Evolutionary conservation across 306 rosid genomes (phyloP).

Genomic region (Spatholobus suberectus): DNA sequence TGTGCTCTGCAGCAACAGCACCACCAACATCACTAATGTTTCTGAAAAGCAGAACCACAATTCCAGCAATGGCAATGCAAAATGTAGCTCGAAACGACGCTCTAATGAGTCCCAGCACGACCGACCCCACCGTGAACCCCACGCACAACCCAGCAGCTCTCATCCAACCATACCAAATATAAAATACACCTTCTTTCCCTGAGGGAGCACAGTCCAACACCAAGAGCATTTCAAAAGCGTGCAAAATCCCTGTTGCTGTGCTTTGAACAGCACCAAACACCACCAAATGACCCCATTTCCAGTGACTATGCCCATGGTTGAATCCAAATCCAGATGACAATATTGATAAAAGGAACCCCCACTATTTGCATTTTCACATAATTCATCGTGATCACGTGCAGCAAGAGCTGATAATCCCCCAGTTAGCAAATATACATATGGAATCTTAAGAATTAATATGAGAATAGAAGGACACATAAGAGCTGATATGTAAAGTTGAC

Average conservation of each 20-base stretch:
- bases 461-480: too few species aligned
- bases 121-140: constrained; percentile 68
- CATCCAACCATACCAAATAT: constrained; percentile 73
- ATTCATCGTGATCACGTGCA: constrained; percentile 53
- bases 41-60: constrained; percentile 60
- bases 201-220: constrained; percentile 75
- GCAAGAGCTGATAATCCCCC: too few species aligned
- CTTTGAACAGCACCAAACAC: constrained; percentile 65
- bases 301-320: constrained; percentile 45
- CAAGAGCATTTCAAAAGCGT: constrained; percentile 68
- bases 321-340: constrained; percentile 65
- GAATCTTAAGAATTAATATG: too few species aligned
- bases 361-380: constrained; percentile 78
- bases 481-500: too few species aligned
- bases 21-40: constrained; percentile 76
- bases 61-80: constrained; percentile 57
- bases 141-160: constrained; percentile 60
- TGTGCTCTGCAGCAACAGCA: constrained; percentile 74
- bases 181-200: constrained; percentile 79
- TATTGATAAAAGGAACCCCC: constrained; percentile 66
- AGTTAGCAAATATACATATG: too few species aligned
- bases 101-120: constrained; percentile 43
- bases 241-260: constrained; percentile 63
- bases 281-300: constrained; percentile 57
- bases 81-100: constrained; percentile 64